These are phyloP conservation scores for Fragilaria crotonensis DNA, from an alignment of 108 stramenopile genomes.

Conservation along the genomic window DNA sequence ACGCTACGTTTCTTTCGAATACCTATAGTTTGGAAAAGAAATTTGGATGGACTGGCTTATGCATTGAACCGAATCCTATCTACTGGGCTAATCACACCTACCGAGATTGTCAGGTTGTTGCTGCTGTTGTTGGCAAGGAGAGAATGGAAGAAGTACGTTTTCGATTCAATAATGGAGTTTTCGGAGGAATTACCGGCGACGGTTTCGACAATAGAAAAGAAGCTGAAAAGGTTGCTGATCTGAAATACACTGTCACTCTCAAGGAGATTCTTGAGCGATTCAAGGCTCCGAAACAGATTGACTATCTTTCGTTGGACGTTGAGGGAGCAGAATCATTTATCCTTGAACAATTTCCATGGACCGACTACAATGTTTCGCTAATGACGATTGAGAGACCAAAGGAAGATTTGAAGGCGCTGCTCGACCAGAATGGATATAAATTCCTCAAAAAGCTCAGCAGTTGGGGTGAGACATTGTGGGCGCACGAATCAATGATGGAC, in stretches of 20 bases:
- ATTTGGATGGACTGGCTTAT: constrained; percentile 15
- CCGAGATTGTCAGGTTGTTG: constrained; percentile 35
- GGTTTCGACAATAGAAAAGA: constrained; percentile 33
- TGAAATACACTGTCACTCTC: constrained; percentile 34
- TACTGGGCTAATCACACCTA: constrained; percentile 24
- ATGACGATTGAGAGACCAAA: constrained; percentile 51
- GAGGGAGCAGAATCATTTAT: constrained; percentile 24
- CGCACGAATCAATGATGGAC: too few species aligned
- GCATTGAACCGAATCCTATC: constrained; percentile 15
- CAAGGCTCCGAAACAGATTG: constrained; percentile 26
- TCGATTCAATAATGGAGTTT: constrained; percentile 14
- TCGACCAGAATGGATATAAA: constrained; percentile 22
- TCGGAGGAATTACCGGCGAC: constrained; percentile 48
- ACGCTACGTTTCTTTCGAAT: constrained; percentile 36
- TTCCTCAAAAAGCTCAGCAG: constrained; percentile 1
- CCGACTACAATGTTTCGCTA: constrained; percentile 30
- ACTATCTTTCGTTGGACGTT: constrained; percentile 26
- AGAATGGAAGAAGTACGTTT: constrained; percentile 31
- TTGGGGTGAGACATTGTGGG: too few species aligned
- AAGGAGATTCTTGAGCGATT: constrained; percentile 31
- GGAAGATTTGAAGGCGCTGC: constrained; percentile 11
- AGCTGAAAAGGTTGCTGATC: constrained; percentile 4
- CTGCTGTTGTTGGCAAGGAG: constrained; percentile 33
- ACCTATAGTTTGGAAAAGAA: constrained; percentile 33
- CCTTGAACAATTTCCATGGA: constrained; percentile 37